Base-by-base conservation (phyloP, 306 rosid genomes). In the Dalbergia cochinchinensis region DNA sequence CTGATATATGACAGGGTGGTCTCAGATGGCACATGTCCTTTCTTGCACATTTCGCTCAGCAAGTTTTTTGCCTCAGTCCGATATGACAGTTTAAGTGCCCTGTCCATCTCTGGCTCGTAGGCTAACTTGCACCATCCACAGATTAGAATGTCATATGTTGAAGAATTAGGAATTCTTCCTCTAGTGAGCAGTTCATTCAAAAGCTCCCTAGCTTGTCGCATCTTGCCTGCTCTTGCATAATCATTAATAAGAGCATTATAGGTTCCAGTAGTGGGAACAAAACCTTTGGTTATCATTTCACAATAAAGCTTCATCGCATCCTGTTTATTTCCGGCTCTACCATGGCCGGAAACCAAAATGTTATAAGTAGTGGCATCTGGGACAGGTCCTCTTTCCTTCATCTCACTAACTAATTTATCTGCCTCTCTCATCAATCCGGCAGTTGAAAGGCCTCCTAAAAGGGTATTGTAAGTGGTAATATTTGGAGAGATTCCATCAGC, bases 191-290 rank as follows among this genome's bases (percentile, higher is more conserved):
- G 91, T 86, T 95, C 98, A 67, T 95, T 89, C 91, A 89, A 83
- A 78, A 95, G 92, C 83, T 91, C 99, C 82, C 86, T 85, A 62
- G 99, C 99, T 83, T 92, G 93, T 68, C 78, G 83, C 99, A 90
- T 95, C 88, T 89, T 93, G 76, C 96, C 98, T 26, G 74, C 88
- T 83, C 89, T 87, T 26, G 96, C 94, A 71, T 76, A 90, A 89
- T 93, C 95, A 80, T 85, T 76, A 76, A 95, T 90, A 60, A 95
- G 99, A 81, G 88, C 92, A 76, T 95, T 93, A 78, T 87, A 95
- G 48, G 98, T 90, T 74, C 91, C 83, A 20, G 88, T 76, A 47
- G 81, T 87, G 82, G 99, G 99, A 85, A 89, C 84, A 79, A 89
- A 91, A 74, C 98, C 93, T 58, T 85, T 86, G 64, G 82, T 85